These are phyloP conservation scores for Dissophora ornata DNA, from an alignment of 192 early-diverging fungal genomes.

Conservation along the genomic window DNA sequence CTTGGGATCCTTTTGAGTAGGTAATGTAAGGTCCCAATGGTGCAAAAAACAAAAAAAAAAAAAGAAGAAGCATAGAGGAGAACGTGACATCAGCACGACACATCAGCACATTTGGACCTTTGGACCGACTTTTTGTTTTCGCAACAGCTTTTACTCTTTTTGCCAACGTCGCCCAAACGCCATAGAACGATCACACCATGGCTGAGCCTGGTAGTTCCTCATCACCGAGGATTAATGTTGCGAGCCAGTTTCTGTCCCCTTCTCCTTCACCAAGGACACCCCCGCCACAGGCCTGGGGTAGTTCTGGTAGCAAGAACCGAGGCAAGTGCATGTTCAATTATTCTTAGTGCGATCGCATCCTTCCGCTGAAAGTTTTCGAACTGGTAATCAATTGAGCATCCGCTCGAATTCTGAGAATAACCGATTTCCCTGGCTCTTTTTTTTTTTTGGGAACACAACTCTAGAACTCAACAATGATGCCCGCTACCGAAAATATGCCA, in stretches of 20 bases:
- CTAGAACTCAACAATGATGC: slow-evolving; percentile 70
- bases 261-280: slow-evolving; percentile 51
- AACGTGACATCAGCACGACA: no score
- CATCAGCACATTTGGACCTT: no score
- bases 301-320: slow-evolving; percentile 38
- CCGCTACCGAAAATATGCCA: slow-evolving; percentile 85
- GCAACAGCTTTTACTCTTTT: no score
- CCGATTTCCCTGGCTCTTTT: not conserved
- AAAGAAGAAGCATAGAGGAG: no score
- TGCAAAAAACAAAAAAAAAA: no score
- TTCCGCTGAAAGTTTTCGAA: no score
- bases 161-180: no score
- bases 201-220: slow-evolving; percentile 33
- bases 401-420: not conserved
- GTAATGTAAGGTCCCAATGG: no score
- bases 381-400: no score
- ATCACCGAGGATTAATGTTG: slow-evolving; percentile 19
- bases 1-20: no score
- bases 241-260: slow-evolving; percentile 37
- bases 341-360: no score
- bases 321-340: slow-evolving; percentile 24
- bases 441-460: not conserved
- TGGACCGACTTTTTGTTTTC: no score
- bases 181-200: slow-evolving; percentile 12
- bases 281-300: slow-evolving; percentile 37